Base-by-base conservation (phyloP, 1,139 yeast species). In the Debaryomycetaceae sp. region DNA sequence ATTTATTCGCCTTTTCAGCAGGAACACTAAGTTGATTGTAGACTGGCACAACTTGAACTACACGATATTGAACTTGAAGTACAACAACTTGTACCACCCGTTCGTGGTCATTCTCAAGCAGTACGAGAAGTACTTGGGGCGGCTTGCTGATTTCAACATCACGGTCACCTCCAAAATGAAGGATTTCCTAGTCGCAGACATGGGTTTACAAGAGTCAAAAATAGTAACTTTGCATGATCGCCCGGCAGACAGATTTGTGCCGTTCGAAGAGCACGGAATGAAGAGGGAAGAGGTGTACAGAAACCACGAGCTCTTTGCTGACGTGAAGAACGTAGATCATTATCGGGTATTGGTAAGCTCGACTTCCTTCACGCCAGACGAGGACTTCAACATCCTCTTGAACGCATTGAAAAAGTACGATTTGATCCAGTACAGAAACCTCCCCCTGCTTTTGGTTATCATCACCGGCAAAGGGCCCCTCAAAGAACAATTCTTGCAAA, bases 31-130 rank as follows among this genome's bases (percentile, higher is more conserved):
- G 55, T 67, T 93, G 35, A 76, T 93, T 17, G 80, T 95, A 45
- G 99, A 95, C 65, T 95, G 99, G 99, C 99, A 95, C 63, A 95
- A 95, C 62, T 72, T 95, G 55, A 96, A 96, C 43, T 93, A 81
- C 64, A 79, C 96, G 1, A 88, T 95, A 30, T 68, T 95, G 49
- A 85, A 86, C 45, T 63, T 93, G 55, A 81, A 83, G 52, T 80
- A 81, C 56, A 56, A 72, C 5, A 76, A 78, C 51, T 57, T 65
- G 42, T 62, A 58, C 41, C 90, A 88, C 57, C 83, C 85, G 0
- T 62, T 88, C 48, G 96, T 91, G 3, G 64, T 66, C 41, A 37
- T 81, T 2, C 78, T 88, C 55, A 78, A 69, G 51, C 47, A 62
- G 11, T 83, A 87, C 53, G 96, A 88, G 58, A 59, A 60, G 40